A percentile compares a stretch with the other conserved stretches of the same genome.
Conservation (phyloP, 176 grass and related monocot species). For the Aegilops longissima region DNA sequence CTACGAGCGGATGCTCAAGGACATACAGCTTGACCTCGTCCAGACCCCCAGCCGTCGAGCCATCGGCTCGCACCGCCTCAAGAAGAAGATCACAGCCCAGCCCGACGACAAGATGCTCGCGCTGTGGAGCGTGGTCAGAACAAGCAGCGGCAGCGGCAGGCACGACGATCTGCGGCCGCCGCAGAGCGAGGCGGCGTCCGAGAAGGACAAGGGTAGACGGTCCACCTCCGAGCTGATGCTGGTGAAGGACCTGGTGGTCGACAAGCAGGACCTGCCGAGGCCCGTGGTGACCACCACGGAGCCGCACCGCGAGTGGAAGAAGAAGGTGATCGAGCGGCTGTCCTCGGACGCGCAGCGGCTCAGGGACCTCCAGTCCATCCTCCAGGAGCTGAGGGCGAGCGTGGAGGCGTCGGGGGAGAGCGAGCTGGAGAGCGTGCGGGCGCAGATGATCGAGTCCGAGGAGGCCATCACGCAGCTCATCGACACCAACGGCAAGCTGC, state of each 20-base stretch:
- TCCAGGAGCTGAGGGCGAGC: slow-evolving; percentile 56
- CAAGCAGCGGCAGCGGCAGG: slow-evolving; percentile 23
- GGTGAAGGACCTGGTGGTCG: slow-evolving; percentile 77
- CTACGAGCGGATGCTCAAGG: slow-evolving; percentile 74
- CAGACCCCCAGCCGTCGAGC: slow-evolving; percentile 55
- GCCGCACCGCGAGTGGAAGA: slow-evolving; percentile 71
- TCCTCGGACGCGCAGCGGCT: slow-evolving; percentile 70
- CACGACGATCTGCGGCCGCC: slow-evolving; percentile 33
- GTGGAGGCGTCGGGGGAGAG: slow-evolving; percentile 47
- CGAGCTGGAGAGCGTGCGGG: slow-evolving; percentile 53
- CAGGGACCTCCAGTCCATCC: slow-evolving; percentile 45
- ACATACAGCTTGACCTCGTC: slow-evolving; percentile 91
- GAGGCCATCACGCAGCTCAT: slow-evolving; percentile 65
- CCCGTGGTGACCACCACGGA: slow-evolving; percentile 5
- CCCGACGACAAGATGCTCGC: slow-evolving; percentile 45
- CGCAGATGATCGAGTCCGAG: slow-evolving; percentile 69
- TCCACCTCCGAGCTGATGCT: slow-evolving; percentile 48
- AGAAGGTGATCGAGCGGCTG: slow-evolving; percentile 66
- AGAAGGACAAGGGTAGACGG: slow-evolving; percentile 43
- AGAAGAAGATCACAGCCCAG: slow-evolving; percentile 26
- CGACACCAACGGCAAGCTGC: slow-evolving; percentile 73
- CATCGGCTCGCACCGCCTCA: slow-evolving; percentile 27
- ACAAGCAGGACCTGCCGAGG: slow-evolving; percentile 61
- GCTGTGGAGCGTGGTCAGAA: slow-evolving; percentile 48
- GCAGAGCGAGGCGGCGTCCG: slow-evolving; percentile 17